Conservation (phyloP, 345 rosid genomes). For the Gynandropsis gynandra region DNA sequence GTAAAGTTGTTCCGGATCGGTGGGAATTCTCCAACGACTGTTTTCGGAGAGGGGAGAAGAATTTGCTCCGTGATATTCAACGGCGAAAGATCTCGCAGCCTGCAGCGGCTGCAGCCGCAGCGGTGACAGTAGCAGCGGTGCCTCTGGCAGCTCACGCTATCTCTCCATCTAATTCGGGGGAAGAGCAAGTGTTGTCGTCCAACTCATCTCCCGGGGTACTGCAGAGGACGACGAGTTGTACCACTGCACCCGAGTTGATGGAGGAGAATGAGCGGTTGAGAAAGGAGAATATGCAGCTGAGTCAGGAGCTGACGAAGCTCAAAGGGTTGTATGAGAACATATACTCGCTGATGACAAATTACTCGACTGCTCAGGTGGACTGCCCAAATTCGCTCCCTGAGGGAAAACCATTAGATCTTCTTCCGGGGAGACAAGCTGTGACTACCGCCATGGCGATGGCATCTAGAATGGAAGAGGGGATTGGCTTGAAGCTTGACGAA, state of each 20-base stretch:
- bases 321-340: conserved; percentile 61
- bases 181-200: conserved; percentile 51
- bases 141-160: conserved; percentile 18
- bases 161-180: conserved; percentile 50
- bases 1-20: conserved; percentile 67
- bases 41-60: conserved; percentile 55
- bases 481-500: conserved; percentile 22
- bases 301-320: conserved; percentile 55
- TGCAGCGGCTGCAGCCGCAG: conserved; percentile 1
- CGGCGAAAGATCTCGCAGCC: conserved; percentile 48
- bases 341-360: conserved; percentile 51
- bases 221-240: conserved; percentile 45
- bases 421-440: conserved; percentile 32
- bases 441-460: conserved; percentile 20
- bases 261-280: conserved; percentile 81
- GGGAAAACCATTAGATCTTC: conserved; percentile 39
- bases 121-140: conserved; percentile 17
- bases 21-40: conserved; percentile 74
- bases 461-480: conserved; percentile 8
- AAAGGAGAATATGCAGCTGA: conserved; percentile 60
- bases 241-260: conserved; percentile 59
- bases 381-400: conserved; percentile 24
- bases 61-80: conserved; percentile 58
- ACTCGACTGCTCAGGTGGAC: conserved; percentile 43
- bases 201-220: conserved; percentile 38